Percentiles rank a stretch among this genome's conserved stretches.
Evolutionary conservation across 805 yeast species (phyloP).

Genomic region (Wickerhamomyces xylosicus): DNA sequence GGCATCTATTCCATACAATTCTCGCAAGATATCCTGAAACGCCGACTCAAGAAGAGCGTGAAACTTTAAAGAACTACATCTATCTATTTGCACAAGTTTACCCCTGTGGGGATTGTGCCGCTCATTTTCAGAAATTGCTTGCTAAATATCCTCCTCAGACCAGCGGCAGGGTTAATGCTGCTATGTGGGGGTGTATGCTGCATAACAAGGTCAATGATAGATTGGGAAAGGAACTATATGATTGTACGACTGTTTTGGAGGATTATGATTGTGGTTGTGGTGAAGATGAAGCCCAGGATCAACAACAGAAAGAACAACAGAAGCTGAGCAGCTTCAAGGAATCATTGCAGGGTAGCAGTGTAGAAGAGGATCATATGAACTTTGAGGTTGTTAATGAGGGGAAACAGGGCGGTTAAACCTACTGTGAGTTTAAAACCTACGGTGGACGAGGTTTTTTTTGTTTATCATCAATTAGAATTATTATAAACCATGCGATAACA

Average conservation of each 20-base stretch:
- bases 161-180: conserved; percentile 65
- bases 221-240: conserved; percentile 61
- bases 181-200: conserved; percentile 92
- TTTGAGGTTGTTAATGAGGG: neutral
- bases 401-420: neutral
- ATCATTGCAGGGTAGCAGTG: neutral
- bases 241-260: conserved; percentile 76
- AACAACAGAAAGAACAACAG: no score
- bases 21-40: conserved; percentile 84
- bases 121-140: conserved; percentile 71
- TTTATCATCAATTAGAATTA: no score
- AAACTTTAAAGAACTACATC: conserved; percentile 54
- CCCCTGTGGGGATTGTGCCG: conserved; percentile 96
- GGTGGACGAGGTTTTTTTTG: no score
- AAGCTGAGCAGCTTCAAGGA: no score
- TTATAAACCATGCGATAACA: no score
- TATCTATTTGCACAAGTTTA: conserved; percentile 80
- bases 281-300: conserved; percentile 38
- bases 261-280: conserved; percentile 98
- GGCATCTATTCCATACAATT: conserved; percentile 87
- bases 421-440: no score
- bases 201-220: conserved; percentile 80
- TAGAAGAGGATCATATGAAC: neutral
- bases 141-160: conserved; percentile 78
- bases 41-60: conserved; percentile 56